Base-by-base conservation (phyloP, 768 basidiomycete genomes). In the Hortiboletus campestris region DNA sequence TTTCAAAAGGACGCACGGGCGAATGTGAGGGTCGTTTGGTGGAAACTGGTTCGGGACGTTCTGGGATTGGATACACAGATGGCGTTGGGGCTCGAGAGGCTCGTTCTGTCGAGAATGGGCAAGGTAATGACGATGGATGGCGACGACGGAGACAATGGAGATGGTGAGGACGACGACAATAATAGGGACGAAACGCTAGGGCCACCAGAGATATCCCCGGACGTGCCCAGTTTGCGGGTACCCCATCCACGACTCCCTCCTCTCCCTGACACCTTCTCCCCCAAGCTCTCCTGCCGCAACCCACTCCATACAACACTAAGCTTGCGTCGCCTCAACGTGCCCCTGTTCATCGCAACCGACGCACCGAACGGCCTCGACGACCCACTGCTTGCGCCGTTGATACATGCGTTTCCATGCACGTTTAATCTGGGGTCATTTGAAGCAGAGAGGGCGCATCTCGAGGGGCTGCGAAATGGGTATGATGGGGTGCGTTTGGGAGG, bases 271-370 rank as follows among this genome's bases (percentile, higher is more conserved):
- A 29, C 35, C 0, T 54, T 62, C 45, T 40, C 49, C 17, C 62
- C 51, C 1, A 48, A 36, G 8, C 44, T 67, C 20, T 35, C 51
- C 31, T 88, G 86, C 58, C 76, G 71, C 29, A 63, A 70, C 6
- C 62, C 60, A 13, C 69, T 73, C 8, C 78, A 84, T 65, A 68
- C 68, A 0, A 53, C 56, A 2, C 53, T 63, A 2, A 53, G 63
- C 13, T 74, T 79, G 6, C 54, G 56, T 17, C 62, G 59, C 1
- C 74, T 88, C 49, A 87, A 87, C 61, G 75, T 73, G 6, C 85
- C 85, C 0, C 63, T 90, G 38, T 90, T 80, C 70, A 76, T 89
- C 52, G 80, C 89, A 11, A 88, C 88, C 16, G 87, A 89, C 64
- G 76, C 76, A 13, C 56, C 63, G 6, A 63, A 72, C 12, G 79